A percentile compares a stretch with the other conserved stretches of the same genome.
phyloP scores from a whole-genome alignment of 768 basidiomycete species.

The Hygrocybe coccinea region DNA sequence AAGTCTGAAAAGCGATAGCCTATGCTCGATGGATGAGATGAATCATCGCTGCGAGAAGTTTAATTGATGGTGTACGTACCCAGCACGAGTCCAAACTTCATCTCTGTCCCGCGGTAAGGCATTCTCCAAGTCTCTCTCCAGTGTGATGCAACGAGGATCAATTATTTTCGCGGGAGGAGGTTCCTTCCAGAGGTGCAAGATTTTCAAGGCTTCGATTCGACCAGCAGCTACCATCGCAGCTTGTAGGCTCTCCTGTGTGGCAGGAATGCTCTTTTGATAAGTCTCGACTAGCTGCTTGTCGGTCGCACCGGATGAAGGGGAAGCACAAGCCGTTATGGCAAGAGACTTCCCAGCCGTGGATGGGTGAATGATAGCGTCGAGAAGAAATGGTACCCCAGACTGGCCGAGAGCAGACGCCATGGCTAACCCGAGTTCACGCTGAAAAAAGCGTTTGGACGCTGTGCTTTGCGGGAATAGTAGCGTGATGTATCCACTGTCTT shows the following conservation, averaged over 20 bases:
- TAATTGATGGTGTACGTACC: constrained; percentile 6
- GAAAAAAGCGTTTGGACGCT: constrained; percentile 16
- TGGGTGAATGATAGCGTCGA: constrained; percentile 15
- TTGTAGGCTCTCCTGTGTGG: constrained; percentile 11
- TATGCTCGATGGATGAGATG: not conserved
- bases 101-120: constrained; percentile 12
- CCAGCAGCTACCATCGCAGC: not conserved
- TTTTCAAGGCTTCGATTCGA: constrained; percentile 3
- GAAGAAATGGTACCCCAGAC: constrained; percentile 14
- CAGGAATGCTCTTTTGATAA: constrained; percentile 16
- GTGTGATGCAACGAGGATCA: constrained; percentile 8
- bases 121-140: constrained; percentile 12
- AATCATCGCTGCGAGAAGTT: not conserved
- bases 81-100: constrained; percentile 12
- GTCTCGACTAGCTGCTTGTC: constrained; percentile 13
- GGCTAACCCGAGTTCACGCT: constrained; percentile 14
- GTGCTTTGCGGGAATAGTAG: constrained; percentile 17
- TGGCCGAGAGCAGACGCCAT: constrained; percentile 14
- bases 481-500: constrained; percentile 3
- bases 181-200: not conserved
- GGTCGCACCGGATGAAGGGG: constrained; percentile 5
- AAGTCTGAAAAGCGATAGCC: constrained; percentile 12
- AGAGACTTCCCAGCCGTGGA: constrained; percentile 13
- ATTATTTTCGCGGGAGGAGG: not conserved
- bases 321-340: constrained; percentile 11